Evolutionary conservation across 2,329 filamentous ascomycete genomes (phyloP).

Genomic region (Fusarium duplospermum): DNA sequence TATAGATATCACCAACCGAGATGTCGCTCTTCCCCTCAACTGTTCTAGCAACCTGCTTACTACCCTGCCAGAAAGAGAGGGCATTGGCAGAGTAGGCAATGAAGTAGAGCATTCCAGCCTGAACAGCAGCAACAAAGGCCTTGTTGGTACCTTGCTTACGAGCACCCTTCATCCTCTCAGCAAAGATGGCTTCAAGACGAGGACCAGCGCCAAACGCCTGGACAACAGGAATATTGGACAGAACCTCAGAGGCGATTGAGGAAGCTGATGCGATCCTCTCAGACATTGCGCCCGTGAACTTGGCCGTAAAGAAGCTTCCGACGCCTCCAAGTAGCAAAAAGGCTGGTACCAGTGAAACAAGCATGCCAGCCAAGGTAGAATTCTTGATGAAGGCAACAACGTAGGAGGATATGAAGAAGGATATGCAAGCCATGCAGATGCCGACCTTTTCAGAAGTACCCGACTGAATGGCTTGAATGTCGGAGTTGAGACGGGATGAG

Average conservation of each 20-base stretch:
- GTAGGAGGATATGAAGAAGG: conserved; percentile 76
- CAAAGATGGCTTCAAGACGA: conserved; percentile 70
- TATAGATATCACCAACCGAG: conserved; percentile 65
- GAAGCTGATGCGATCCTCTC: conserved; percentile 67
- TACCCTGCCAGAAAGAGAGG: conserved; percentile 76
- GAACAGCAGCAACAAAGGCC: conserved; percentile 65
- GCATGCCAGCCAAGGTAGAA: conserved; percentile 70
- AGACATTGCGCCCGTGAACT: conserved; percentile 62
- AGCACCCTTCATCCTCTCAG: conserved; percentile 61
- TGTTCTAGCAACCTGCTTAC: conserved; percentile 59
- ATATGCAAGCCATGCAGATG: conserved; percentile 69
- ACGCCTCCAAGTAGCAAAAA: conserved; percentile 70
- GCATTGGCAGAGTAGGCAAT: conserved; percentile 75
- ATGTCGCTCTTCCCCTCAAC: conserved; percentile 49
- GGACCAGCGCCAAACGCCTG: conserved; percentile 71
- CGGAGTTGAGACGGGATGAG: conserved; percentile 70
- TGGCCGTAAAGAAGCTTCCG: conserved; percentile 65
- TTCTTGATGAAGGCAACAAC: conserved; percentile 75
- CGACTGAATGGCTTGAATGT: conserved; percentile 74
- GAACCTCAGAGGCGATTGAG: conserved; percentile 71
- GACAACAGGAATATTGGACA: conserved; percentile 70
- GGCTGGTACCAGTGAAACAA: conserved; percentile 71
- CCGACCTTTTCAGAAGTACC: conserved; percentile 79
- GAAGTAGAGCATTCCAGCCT: conserved; percentile 73
- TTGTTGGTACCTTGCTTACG: conserved; percentile 68